Evolutionary conservation across 106 monocot species (phyloP).

Genomic region (Hemerocallis citrina): DNA sequence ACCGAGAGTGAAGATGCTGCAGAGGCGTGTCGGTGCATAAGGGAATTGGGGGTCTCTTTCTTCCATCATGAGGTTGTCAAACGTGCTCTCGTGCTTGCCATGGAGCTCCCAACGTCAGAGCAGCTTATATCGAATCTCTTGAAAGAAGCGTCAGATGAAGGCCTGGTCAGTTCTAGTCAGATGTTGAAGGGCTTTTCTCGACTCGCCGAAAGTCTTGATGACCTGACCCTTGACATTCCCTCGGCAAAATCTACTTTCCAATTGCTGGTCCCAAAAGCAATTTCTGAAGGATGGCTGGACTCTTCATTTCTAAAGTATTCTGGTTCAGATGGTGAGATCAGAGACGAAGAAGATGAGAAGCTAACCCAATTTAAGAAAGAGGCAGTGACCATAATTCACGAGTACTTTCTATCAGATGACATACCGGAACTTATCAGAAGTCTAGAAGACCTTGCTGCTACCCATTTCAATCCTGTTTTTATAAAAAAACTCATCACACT

Average conservation of each 20-base stretch:
- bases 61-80: conserved; percentile 98
- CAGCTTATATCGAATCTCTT: conserved; percentile 47
- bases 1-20: conserved; percentile 57
- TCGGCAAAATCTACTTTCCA: conserved; percentile 54
- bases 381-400: conserved; percentile 60
- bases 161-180: conserved; percentile 84
- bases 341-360: conserved; percentile 42
- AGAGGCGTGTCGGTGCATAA: conserved; percentile 87
- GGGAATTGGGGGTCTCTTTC: conserved; percentile 78
- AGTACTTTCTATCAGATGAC: conserved; percentile 86
- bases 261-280: conserved; percentile 41
- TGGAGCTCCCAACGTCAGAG: conserved; percentile 63
- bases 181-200: conserved; percentile 77
- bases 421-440: conserved; percentile 72
- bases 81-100: conserved; percentile 65
- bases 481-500: conserved; percentile 86
- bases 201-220: conserved; percentile 66
- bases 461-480: conserved; percentile 70
- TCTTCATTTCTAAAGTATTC: conserved; percentile 33
- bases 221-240: conserved; percentile 85
- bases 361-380: conserved; percentile 55
- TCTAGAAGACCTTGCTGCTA: conserved; percentile 55
- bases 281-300: conserved; percentile 76
- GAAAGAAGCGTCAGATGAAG: conserved; percentile 73
- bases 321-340: conserved; percentile 17